Evolutionary conservation across 177 flowering plant genomes (phyloP), one percentile per base, ranked within the genome.

Genomic region (Vitis hybrid): DNA sequence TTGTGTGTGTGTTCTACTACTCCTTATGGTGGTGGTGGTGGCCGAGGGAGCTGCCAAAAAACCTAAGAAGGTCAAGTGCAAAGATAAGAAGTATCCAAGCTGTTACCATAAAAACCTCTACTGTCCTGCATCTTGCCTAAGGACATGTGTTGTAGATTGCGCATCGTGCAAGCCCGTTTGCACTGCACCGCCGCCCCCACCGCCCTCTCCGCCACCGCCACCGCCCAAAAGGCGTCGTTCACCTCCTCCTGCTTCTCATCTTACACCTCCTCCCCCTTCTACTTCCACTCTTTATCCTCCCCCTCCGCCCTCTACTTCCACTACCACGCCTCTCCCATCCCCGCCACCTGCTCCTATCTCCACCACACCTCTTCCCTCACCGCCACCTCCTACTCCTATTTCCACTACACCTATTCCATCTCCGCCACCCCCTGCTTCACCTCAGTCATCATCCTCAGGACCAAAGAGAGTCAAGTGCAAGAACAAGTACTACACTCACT

Each of bases 31-130:
- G 6, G 53, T 51, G 22, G 62, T 33, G 8, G 56, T 29, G 31
- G 72, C 48, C 1, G 74, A 61, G 45, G 71, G 22, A 31, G 71
- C 68, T 10, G 68, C 51, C 16, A 15, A 31, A 8, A 65, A 73
- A 67, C 71, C 78, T 1, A 76, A 81, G 75, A 64, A 64, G 51
- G 85, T 72, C 63, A 70, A 72, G 66, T 81, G 84, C 70, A 56
- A 76, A 31, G 78, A 81, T 19, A 79, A 71, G 52, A 70, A 12
- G 1, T 77, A 2, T 65, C 70, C 72, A 3, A 11, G 9, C 29
- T 79, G 82, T 51, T 75, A 51, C 72, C 56, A 77, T 1, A 60
- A 60, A 55, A 19, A 56, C 0, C 55, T 68, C 2, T 52, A n/a
- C 9, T 82, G 85, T 61, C 85, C 85, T 16, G 72, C 31, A 5